Base-by-base conservation (phyloP, 805 yeast genomes). In the Wickerhamomyces chambardii region DNA sequence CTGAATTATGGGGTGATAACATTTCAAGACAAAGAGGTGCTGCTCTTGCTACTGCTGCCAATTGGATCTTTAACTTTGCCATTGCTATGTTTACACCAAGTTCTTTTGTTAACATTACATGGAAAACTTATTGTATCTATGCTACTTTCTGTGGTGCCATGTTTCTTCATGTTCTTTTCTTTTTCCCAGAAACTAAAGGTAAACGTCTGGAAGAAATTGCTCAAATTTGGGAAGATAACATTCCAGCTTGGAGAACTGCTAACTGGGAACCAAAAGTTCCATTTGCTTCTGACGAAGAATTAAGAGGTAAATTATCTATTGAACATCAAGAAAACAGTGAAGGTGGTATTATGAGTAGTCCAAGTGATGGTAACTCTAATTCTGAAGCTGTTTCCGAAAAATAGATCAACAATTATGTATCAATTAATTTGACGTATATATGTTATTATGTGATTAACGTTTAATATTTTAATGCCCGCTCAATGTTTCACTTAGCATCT, bases 1-100 rank as follows among this genome's bases (percentile, higher is more conserved):
- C 35, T n/a, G 43, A 48, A 46, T 44, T 44, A 4, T 43, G 44
- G 33, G 48, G 47, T 35, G 28, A 42, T 24, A 33, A 36, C 28
- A 27, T 44, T 11, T 37, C 36, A 28, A 72, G 84, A 64, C 77
- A 83, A 38, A 67, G 77, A 42, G 75, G 78, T 34, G 61, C 77
- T 9, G 66, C 78, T 17, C 58, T 70, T 32, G 28, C 33, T 17
- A 29, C 31, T 21, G 33, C 38, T n/a, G 44, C 42, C 30, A 42
- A 38, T 34, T 46, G 42, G 30, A 36, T 55, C 33, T 45, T 47
- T 43, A 51, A 50, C 36, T 55, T 51, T 33, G 51, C 61, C 14
- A 46, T 56, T 38, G 60, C 55, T 10, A 44, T 56, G 49, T 72
- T 70, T 54, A 72, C 81, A 12, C 81, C 82, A 17, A 47, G 63